Evolutionary conservation across 257 asterid species (phyloP).

Genomic region (Salvia splendens): DNA sequence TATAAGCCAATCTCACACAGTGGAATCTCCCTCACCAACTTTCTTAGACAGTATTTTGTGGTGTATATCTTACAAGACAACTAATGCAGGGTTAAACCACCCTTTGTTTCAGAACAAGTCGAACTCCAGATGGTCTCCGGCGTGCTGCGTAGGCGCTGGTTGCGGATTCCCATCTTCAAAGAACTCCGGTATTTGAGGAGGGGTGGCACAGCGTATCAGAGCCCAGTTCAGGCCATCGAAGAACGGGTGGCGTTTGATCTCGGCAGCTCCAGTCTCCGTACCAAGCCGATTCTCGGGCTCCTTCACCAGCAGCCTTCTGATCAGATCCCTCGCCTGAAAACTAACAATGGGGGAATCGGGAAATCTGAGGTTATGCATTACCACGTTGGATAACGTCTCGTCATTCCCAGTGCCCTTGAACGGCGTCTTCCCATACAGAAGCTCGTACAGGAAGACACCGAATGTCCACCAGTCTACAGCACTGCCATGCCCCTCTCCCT

Average conservation of each 20-base stretch:
- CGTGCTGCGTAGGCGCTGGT: constrained; percentile 31
- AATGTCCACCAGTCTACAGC: constrained; percentile 88
- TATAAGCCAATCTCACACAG: too few relatives aligned
- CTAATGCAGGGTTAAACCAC: neutral
- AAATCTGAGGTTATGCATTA: constrained; percentile 51
- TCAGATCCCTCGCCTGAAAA: constrained; percentile 66
- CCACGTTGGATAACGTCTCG: constrained; percentile 61
- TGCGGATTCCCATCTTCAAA: constrained; percentile 32
- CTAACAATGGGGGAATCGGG: constrained; percentile 65
- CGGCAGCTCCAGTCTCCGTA: constrained; percentile 66
- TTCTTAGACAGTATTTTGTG: too few relatives aligned
- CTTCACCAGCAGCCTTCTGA: constrained; percentile 60
- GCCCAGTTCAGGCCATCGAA: constrained; percentile 75
- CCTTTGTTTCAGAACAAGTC: constrained; percentile 57
- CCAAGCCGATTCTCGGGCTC: constrained; percentile 66
- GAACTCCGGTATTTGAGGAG: constrained; percentile 63
- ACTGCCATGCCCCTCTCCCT: constrained; percentile 75
- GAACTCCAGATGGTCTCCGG: constrained; percentile 60
- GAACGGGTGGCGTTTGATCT: constrained; percentile 69
- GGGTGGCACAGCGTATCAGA: constrained; percentile 57
- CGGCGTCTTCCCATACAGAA: constrained; percentile 68
- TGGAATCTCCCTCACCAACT: too few relatives aligned
- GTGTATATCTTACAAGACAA: too few relatives aligned
- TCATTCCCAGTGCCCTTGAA: constrained; percentile 65
- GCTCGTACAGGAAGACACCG: constrained; percentile 67